Base-by-base conservation (phyloP, 805 yeast species). In the Kodamaea leandrae region DNA sequence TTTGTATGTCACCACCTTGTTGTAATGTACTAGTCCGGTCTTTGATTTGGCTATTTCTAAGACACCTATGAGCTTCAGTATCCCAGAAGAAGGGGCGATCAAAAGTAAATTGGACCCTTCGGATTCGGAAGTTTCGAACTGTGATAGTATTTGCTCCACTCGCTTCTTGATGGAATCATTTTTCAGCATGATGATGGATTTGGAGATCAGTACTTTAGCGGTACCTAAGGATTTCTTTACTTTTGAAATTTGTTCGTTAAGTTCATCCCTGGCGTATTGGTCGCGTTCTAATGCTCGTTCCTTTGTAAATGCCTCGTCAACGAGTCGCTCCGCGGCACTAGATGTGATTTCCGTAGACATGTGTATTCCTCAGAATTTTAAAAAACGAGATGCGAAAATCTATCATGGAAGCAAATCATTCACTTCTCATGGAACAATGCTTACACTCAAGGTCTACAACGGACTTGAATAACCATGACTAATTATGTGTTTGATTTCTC, bases 21-120 rank as follows among this genome's bases (percentile, higher is more conserved):
- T 57, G 37, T 38, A 45, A 41, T 57, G 61, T 5, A 36, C 34
- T n/a, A 39, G n/a, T 15, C 20, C 13, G 8, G 36, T 4, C 16
- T 46, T 41, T 25, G 43, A 47, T 41, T 58, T 58, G 16, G 49
- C 46, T 14, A 48, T 49, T 32, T 58, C 63, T 6, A 49, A 54
- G 4, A 52, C 46, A 1, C 56, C 43, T 3, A 58, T 46, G 13
- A 54, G 46, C 39, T 54, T 55, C 12, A 48, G 41, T 3, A 55
- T 43, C 8, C 47, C 43, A 3, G 30, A 29, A 15, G 61, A 53
- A 24, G 42, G 53, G n/a, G 51, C 56, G 1, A 41, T 52, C 9
- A 58, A 29, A 16, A 54, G 35, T 13, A 55, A 46, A 17, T 39
- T 36, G 25, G 6, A 6, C 2, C 47, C 46, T 2, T 34, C 32